Conservation (phyloP, 768 basidiomycete genomes). For the Lactarius hengduanensis region DNA sequence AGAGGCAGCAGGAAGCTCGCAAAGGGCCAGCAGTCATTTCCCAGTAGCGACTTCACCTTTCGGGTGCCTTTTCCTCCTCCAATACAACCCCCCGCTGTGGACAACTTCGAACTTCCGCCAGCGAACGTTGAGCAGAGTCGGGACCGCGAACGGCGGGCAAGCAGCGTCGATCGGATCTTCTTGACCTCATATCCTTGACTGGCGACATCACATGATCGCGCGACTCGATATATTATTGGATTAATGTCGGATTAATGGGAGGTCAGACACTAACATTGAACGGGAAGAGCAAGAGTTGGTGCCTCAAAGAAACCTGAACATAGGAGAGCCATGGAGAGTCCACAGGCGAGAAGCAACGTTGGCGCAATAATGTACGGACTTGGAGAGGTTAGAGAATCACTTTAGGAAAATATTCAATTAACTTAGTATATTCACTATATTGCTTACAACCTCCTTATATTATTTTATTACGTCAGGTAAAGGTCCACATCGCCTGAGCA, state of each 20-base stretch:
- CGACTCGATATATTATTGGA: neutral
- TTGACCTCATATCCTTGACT: slow-evolving; percentile 7
- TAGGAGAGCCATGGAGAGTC: neutral
- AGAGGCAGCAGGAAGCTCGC: slow-evolving; percentile 44
- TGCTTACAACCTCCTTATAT: slow-evolving; percentile 22
- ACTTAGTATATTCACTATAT: slow-evolving; percentile 19
- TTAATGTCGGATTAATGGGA: neutral
- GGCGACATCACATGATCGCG: slow-evolving; percentile 17
- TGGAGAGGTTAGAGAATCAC: slow-evolving; percentile 9
- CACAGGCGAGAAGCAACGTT: neutral
- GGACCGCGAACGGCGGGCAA: slow-evolving; percentile 6
- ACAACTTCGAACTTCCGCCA: neutral
- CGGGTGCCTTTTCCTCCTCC: slow-evolving; percentile 8
- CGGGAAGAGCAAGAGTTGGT: neutral
- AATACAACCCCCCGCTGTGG: slow-evolving; percentile 4
- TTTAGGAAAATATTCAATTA: slow-evolving; percentile 10
- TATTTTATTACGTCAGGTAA: slow-evolving; percentile 7
- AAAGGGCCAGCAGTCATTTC: slow-evolving; percentile 10
- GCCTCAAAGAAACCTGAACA: neutral
- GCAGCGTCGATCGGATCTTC: slow-evolving; percentile 11
- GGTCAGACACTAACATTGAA: neutral
- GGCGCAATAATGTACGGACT: neutral
- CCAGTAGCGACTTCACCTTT: slow-evolving; percentile 5
- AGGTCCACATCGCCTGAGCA: neutral
- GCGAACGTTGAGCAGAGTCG: slow-evolving; percentile 9